Evolutionary conservation across 306 rosid genomes (phyloP).

Genomic region (Ammopiptanthus mongolicus): DNA sequence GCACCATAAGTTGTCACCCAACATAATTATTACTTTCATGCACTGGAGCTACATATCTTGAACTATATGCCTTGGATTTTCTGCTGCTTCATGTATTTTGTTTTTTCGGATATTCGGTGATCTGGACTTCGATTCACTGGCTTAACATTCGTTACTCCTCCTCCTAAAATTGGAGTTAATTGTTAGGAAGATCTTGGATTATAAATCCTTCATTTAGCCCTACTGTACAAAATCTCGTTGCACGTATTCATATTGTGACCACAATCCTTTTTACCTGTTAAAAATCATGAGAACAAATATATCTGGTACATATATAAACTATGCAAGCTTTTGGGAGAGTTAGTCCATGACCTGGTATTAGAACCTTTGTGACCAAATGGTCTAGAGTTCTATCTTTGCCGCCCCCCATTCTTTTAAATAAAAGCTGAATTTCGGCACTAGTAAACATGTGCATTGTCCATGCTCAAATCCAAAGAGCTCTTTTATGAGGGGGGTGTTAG

Average conservation of each 20-base stretch:
- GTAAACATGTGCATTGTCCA: too few relatives aligned
- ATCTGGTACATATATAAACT: too few relatives aligned
- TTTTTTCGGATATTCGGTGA: not conserved
- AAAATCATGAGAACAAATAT: not conserved
- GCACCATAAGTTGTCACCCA: not conserved
- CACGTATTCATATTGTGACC: not conserved
- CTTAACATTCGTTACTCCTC: not conserved
- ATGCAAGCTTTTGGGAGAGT: too few relatives aligned
- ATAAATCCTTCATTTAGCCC: not conserved
- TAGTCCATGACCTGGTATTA: too few relatives aligned
- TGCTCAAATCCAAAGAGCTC: too few relatives aligned
- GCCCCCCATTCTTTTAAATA: too few relatives aligned
- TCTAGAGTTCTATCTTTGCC: too few relatives aligned
- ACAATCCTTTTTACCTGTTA: not conserved
- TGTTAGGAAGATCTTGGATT: not conserved
- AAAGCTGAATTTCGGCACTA: too few relatives aligned
- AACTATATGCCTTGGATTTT: not conserved
- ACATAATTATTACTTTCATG: not conserved
- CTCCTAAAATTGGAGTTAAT: not conserved
- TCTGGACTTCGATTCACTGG: not conserved
- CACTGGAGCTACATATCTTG: not conserved
- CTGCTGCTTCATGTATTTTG: not conserved
- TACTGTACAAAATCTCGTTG: not conserved
- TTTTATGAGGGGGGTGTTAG: too few relatives aligned
- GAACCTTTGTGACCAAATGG: too few relatives aligned